phyloP scores from a whole-genome alignment of 371 early-diverging fungal species.

The Mortierella sp. region DNA sequence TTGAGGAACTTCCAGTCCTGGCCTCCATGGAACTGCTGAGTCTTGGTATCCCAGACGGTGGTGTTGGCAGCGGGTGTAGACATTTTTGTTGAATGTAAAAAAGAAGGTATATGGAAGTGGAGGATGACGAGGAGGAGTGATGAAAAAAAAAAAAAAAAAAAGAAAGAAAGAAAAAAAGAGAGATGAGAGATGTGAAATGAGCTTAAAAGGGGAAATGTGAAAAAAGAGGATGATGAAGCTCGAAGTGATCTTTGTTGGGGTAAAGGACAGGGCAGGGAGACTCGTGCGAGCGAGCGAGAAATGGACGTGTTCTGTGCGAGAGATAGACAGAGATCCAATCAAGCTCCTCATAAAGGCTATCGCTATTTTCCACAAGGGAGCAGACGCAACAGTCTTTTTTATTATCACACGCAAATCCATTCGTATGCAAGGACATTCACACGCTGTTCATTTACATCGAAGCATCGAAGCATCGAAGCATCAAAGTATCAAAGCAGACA shows the following conservation, averaged over 20 bases:
- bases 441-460: background rate
- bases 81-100: slow-evolving; percentile 18
- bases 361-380: background rate
- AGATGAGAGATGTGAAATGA: background rate
- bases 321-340: background rate
- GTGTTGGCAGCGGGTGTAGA: slow-evolving; percentile 25
- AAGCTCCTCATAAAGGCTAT: background rate
- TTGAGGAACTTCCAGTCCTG: slow-evolving; percentile 86
- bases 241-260: slow-evolving; percentile 10
- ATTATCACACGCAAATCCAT: background rate
- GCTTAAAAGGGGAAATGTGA: background rate
- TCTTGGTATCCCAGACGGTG: slow-evolving; percentile 81
- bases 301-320: background rate
- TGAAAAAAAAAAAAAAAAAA: background rate
- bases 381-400: too few species aligned
- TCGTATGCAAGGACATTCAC: background rate
- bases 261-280: background rate
- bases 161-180: background rate
- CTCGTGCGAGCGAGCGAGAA: background rate
- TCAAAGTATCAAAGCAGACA: too few species aligned
- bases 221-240: background rate
- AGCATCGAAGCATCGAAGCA: too few species aligned
- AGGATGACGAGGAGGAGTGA: background rate
- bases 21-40: slow-evolving; percentile 91
- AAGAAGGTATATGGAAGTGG: background rate